phyloP scores from a whole-genome alignment of 306 rosid genomes.

The Dalbergia oliveri region DNA sequence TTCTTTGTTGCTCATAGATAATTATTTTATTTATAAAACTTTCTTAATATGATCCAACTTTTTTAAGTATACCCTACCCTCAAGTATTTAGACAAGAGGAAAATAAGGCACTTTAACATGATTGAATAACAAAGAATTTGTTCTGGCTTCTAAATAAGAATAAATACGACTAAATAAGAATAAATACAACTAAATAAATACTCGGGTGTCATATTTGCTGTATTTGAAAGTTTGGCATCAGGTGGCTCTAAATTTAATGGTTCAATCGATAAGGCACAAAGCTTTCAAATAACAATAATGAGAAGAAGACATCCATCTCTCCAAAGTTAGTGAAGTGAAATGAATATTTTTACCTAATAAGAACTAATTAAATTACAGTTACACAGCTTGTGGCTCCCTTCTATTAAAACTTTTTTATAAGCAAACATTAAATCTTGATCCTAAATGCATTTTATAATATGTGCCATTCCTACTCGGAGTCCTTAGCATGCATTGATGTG shows the following conservation, averaged over 20 bases:
- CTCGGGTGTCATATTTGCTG: background rate
- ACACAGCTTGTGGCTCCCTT: slow-evolving; percentile 20
- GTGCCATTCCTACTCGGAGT: background rate
- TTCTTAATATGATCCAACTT: slow-evolving; percentile 14
- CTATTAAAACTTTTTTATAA: background rate
- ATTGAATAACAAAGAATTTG: background rate
- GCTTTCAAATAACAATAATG: slow-evolving; percentile 26
- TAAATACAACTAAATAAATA: background rate
- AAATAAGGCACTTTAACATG: slow-evolving; percentile 23
- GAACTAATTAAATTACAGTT: background rate
- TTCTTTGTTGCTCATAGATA: slow-evolving; percentile 1
- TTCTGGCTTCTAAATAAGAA: slow-evolving; percentile 7
- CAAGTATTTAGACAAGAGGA: slow-evolving; percentile 4
- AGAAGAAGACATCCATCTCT: background rate
- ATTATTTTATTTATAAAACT: background rate
- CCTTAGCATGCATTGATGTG: background rate
- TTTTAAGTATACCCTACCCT: slow-evolving; percentile 14
- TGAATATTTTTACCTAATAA: background rate
- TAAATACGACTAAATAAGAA: background rate
- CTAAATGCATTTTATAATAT: background rate
- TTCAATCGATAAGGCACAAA: slow-evolving; percentile 5
- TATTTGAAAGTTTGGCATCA: background rate
- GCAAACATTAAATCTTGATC: background rate
- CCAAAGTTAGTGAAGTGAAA: background rate
- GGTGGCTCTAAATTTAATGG: background rate